Evolutionary conservation across 2,329 filamentous ascomycete genomes (phyloP).

Genomic region (Aspergillus candidus): DNA sequence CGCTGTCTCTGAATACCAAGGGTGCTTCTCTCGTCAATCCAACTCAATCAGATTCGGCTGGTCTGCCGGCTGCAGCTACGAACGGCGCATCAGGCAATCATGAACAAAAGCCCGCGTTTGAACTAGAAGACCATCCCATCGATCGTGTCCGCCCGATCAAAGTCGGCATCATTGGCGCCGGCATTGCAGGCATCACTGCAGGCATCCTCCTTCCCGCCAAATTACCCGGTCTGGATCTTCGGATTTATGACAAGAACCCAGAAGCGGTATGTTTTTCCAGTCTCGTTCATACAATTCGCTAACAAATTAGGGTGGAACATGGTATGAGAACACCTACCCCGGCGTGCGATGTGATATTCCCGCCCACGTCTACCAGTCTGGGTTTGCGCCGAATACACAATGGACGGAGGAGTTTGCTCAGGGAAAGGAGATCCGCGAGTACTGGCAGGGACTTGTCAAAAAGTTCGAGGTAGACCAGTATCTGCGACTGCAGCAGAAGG

Average conservation of each 20-base stretch:
- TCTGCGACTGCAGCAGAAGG: constrained; percentile 50
- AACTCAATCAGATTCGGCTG: too few relatives aligned
- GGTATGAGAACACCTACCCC: constrained; percentile 51
- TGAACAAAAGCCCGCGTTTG: constrained; percentile 18
- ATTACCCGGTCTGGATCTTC: constrained; percentile 60
- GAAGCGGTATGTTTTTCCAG: constrained; percentile 53
- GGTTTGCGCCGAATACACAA: constrained; percentile 60
- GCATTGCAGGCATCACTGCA: constrained; percentile 57
- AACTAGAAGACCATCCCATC: constrained; percentile 41
- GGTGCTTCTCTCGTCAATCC: neutral
- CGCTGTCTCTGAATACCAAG: constrained; percentile 2
- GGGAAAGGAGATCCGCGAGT: constrained; percentile 60
- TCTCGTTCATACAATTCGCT: too few relatives aligned
- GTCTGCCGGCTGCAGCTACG: too few relatives aligned
- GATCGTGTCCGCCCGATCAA: constrained; percentile 46
- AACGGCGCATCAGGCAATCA: too few relatives aligned
- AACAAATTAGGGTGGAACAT: constrained; percentile 39
- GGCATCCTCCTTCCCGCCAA: constrained; percentile 63
- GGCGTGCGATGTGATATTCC: constrained; percentile 65
- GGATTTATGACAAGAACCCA: constrained; percentile 62
- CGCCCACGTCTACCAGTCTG: constrained; percentile 63
- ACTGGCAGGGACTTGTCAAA: constrained; percentile 57
- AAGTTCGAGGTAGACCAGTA: constrained; percentile 61
- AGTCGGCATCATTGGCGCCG: constrained; percentile 60
- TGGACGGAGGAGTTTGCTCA: constrained; percentile 65